Evolutionary conservation across 495 filamentous ascomycete species (phyloP).

Genomic region (Halenospora varia): DNA sequence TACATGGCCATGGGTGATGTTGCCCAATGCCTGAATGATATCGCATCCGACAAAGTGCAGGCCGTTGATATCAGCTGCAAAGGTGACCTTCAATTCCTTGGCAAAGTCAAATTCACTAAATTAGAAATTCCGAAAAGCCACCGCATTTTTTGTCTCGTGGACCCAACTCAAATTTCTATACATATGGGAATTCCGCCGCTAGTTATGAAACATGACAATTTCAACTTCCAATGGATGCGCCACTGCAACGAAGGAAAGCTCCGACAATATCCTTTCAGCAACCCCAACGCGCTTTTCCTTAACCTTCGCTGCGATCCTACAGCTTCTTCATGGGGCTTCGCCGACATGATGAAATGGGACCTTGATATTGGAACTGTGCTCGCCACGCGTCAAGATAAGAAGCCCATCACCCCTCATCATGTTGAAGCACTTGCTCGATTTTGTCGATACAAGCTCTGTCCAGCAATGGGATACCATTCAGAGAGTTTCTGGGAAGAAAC

Average conservation of each 20-base stretch:
- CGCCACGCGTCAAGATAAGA: neutral
- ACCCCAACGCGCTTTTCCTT: neutral
- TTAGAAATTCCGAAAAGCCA: neutral
- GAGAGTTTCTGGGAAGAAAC: neutral
- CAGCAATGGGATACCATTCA: neutral
- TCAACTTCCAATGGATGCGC: neutral
- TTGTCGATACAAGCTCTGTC: neutral
- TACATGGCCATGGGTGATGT: too few relatives aligned
- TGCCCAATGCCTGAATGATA: too few relatives aligned
- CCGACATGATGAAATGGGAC: neutral
- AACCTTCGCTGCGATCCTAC: neutral
- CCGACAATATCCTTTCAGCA: neutral
- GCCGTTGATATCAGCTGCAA: neutral
- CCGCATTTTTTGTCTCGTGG: neutral
- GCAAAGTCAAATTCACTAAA: neutral
- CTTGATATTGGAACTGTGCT: neutral
- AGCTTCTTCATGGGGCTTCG: neutral
- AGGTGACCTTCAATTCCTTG: neutral
- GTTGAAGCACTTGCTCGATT: neutral
- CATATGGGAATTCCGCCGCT: neutral
- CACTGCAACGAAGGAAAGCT: neutral
- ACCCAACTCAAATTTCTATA: neutral
- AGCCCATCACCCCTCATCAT: neutral
- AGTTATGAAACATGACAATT: neutral
- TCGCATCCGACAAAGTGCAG: neutral